Percentiles rank a stretch among this genome's conserved stretches.
These are phyloP conservation scores for Penicillium sp. DNA, from an alignment of 2,329 filamentous ascomycete genomes.

Conservation along the genomic window DNA sequence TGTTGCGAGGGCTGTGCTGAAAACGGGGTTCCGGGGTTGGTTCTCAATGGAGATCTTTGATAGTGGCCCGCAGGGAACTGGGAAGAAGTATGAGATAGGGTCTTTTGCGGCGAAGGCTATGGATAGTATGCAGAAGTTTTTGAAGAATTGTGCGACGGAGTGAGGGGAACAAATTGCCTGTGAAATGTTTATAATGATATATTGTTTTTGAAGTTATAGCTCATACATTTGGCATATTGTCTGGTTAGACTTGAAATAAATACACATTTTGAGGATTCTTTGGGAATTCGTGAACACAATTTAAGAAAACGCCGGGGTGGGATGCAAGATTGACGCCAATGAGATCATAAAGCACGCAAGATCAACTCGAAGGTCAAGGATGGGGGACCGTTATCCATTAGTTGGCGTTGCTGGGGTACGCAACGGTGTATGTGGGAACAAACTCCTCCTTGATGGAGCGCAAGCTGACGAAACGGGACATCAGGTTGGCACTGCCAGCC, in stretches of 20 bases:
- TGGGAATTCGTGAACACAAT: conserved; percentile 2
- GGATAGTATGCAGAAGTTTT: conserved; percentile 48
- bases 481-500: conserved; percentile 64
- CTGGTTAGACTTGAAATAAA: conserved; percentile 1
- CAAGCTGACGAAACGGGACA: conserved; percentile 66
- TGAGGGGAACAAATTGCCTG: background rate
- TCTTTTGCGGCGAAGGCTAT: conserved; percentile 55
- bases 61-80: conserved; percentile 55
- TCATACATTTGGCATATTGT: conserved; percentile 5
- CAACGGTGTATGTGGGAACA: conserved; percentile 59
- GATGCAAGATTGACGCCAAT: conserved; percentile 25
- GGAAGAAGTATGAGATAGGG: conserved; percentile 51
- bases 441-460: conserved; percentile 77
- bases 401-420: conserved; percentile 69
- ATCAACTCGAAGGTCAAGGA: conserved; percentile 1
- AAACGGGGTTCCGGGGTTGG: conserved; percentile 66
- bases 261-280: conserved; percentile 5
- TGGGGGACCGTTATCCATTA: conserved; percentile 36
- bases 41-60: conserved; percentile 72
- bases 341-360: conserved; percentile 21
- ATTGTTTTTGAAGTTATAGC: background rate
- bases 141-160: conserved; percentile 39
- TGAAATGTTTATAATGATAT: background rate
- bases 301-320: conserved; percentile 19
- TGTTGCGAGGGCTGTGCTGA: conserved; percentile 64